Evolutionary conservation across 2,329 filamentous ascomycete species (phyloP), one percentile per base, ranked within the genome.

Genomic region (Rhexocercosporidium sp.): DNA sequence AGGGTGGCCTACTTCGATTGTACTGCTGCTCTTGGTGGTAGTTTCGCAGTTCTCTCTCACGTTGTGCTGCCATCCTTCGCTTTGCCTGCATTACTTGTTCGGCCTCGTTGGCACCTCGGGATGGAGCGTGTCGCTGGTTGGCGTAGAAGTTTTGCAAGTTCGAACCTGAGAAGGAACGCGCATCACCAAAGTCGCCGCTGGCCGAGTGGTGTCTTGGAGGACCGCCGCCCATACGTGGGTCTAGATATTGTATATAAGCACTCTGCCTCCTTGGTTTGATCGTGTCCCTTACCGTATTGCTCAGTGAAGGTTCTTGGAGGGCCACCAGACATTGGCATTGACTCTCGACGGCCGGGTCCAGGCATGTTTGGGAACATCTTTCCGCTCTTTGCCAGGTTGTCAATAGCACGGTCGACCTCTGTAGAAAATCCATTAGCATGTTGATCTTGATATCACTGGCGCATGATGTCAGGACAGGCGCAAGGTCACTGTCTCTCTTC

Each of bases 21-120:
- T 97, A 98, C 89, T 99, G 96, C 88, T 99, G 96, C 88, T 99
- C 96, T 84, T 97, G 96, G 84, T 99, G 96, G 84, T 98, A 97
- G 84, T 98, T 99, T 82, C 96, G 93, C 82, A 99, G 90, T 85
- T 99, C 96, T 82, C 95, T 92, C 86, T 99, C 96, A 82, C 96
- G 93, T 84, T 98, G 96, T 81, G 96, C 96, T 78, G 96, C 96
- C 93, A 98, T 96, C 86, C 95, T 92, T 85, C 96, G 93, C 88
- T 98, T 98, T 77, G 94, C 94, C 89, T 98, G 96, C 87, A 97
- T 93, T 89, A 97, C 93, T 84, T 97, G 94, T 84, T 98, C 96
- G 81, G 94, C 93, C 84, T 98, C 96, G 85, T 87, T 90, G 78
- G 88, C 88, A 87, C 94, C 82, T 86, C 93, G 83, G 85, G 93